phyloP scores from a whole-genome alignment of 2,329 filamentous ascomycete species.

The Alternaria hordeiaustralica region DNA sequence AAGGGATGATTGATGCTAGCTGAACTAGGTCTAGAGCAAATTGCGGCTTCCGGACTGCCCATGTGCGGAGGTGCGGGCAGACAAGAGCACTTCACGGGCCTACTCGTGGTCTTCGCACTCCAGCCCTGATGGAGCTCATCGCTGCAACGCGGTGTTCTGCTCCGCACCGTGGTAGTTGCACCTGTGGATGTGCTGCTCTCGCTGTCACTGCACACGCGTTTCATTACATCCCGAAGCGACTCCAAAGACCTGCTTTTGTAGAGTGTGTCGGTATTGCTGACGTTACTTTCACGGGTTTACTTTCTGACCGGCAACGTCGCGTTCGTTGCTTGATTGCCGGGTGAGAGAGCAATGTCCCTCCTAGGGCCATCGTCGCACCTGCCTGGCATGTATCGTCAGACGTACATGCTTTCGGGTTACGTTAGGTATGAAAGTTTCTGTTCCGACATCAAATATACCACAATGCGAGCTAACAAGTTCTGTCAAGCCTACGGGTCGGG shows the following conservation, averaged over 20 bases:
- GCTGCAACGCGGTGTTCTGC: neutral
- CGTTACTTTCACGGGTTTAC: neutral
- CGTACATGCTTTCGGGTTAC: neutral
- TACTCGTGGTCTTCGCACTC: neutral
- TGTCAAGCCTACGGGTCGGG: neutral
- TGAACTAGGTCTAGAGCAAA: neutral
- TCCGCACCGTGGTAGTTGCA: neutral
- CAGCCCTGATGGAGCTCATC: neutral
- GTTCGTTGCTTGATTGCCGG: neutral
- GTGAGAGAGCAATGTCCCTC: neutral
- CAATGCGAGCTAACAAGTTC: neutral
- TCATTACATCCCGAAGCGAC: neutral
- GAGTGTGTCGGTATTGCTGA: neutral
- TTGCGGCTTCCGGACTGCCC: neutral
- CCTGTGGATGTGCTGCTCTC: neutral
- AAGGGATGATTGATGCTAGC: neutral
- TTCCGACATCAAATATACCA: neutral
- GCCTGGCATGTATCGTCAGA: too few species aligned
- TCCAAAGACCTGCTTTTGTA: neutral
- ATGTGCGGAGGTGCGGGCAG: neutral
- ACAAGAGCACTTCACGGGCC: neutral
- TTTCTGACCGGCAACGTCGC: neutral
- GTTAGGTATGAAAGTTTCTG: neutral
- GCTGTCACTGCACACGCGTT: neutral
- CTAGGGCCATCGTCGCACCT: too few species aligned